phyloP scores from a whole-genome alignment of 768 basidiomycete species.

The Lentinula edodes region DNA sequence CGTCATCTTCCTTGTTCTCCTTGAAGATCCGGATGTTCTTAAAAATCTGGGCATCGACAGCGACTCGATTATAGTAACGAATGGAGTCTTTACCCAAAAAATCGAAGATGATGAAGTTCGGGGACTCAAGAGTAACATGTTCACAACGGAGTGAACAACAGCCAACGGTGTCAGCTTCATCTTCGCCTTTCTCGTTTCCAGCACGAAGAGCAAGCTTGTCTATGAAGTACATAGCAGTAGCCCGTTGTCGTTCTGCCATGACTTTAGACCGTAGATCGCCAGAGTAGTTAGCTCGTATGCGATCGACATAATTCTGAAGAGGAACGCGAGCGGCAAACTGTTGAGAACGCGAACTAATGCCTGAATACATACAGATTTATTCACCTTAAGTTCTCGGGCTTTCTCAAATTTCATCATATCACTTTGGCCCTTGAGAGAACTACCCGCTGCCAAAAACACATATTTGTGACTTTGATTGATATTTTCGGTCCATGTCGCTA shows the following conservation, averaged over 20 bases:
- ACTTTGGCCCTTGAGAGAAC: slow-evolving; percentile 95
- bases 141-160: slow-evolving; percentile 97
- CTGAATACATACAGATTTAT: slow-evolving; percentile 9
- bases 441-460: slow-evolving; percentile 96
- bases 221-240: slow-evolving; percentile 99
- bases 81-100: slow-evolving; percentile 99
- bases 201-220: slow-evolving; percentile 96
- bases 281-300: slow-evolving; percentile 85
- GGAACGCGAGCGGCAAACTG: slow-evolving; percentile 1
- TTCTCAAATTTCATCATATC: slow-evolving; percentile 99
- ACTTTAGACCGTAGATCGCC: slow-evolving; percentile 82
- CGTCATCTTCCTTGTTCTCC: slow-evolving; percentile 81
- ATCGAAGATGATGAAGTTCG: slow-evolving; percentile 88
- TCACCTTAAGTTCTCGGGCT: slow-evolving; percentile 90
- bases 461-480: slow-evolving; percentile 95
- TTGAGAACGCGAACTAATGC: background rate
- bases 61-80: slow-evolving; percentile 88
- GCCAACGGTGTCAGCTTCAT: slow-evolving; percentile 98
- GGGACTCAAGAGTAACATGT: slow-evolving; percentile 88
- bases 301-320: slow-evolving; percentile 78
- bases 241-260: slow-evolving; percentile 93
- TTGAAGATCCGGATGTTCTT: slow-evolving; percentile 99
- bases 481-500: slow-evolving; percentile 99
- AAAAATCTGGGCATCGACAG: slow-evolving; percentile 89
- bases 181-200: slow-evolving; percentile 99